Evolutionary conservation across 306 rosid genomes (phyloP).

Genomic region (Gastrolobium bilobum): DNA sequence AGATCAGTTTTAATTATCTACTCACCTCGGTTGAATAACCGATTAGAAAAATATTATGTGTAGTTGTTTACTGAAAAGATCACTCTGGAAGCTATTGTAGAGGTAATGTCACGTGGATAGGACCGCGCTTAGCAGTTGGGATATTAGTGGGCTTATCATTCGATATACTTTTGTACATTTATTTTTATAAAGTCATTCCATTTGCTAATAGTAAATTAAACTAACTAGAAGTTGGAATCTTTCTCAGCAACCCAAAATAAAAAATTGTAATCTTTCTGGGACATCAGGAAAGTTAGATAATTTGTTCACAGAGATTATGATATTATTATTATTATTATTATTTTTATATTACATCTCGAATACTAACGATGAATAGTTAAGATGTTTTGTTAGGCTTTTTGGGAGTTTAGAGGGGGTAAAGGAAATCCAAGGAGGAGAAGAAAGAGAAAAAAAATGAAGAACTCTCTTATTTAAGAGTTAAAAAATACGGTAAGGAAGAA

Average conservation of each 20-base stretch:
- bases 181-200: neutral
- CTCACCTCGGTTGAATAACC: neutral
- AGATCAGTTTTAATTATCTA: conserved; percentile 1
- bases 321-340: no score
- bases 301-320: no score
- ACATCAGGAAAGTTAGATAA: no score
- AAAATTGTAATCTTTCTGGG: no score
- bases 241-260: neutral
- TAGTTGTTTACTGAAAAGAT: conserved; percentile 17
- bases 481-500: no score
- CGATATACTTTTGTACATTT: neutral
- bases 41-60: neutral
- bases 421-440: no score
- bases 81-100: neutral
- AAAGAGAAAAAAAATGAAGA: no score
- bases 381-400: no score
- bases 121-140: conserved; percentile 11
- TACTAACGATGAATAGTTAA: no score
- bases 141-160: neutral
- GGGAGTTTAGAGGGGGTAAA: no score
- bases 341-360: no score
- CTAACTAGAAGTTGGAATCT: neutral
- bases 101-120: conserved; percentile 2
- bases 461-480: no score
- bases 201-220: neutral